Evolutionary conservation across 805 yeast genomes (phyloP).

Genomic region (Starmerella vitae): DNA sequence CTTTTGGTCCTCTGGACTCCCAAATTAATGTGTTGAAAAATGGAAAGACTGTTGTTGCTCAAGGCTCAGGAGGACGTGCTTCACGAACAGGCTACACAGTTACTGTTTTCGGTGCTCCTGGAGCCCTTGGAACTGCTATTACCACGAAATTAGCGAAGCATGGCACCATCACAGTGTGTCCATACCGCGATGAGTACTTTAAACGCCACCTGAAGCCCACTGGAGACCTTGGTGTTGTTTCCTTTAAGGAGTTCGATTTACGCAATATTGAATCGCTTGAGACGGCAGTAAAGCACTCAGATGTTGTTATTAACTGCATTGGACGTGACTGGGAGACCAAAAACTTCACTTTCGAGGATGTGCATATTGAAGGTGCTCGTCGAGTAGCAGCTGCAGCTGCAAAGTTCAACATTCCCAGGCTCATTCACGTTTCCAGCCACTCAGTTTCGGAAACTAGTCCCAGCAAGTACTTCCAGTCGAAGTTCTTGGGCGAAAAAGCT

Average conservation of each 20-base stretch:
- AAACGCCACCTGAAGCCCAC: conserved; percentile 65
- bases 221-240: conserved; percentile 81
- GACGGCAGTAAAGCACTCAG: conserved; percentile 65
- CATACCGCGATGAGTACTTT: conserved; percentile 69
- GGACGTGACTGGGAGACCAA: conserved; percentile 68
- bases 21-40: conserved; percentile 52
- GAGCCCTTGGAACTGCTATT: conserved; percentile 63
- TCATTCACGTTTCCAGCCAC: conserved; percentile 66
- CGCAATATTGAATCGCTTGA: conserved; percentile 64
- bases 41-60: conserved; percentile 60
- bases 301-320: conserved; percentile 65
- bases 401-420: conserved; percentile 58
- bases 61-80: conserved; percentile 65
- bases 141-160: conserved; percentile 64
- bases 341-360: conserved; percentile 71
- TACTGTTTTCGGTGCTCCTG: conserved; percentile 74
- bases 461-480: conserved; percentile 63
- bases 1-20: conserved; percentile 31
- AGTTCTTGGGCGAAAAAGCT: conserved; percentile 62
- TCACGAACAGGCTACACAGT: conserved; percentile 82
- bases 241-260: conserved; percentile 68
- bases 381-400: conserved; percentile 62
- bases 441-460: conserved; percentile 57
- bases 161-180: conserved; percentile 64
- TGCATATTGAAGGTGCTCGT: conserved; percentile 63